Evolutionary conservation across 2,329 filamentous ascomycete species (phyloP).

Genomic region (Fusarium nisikadoi): DNA sequence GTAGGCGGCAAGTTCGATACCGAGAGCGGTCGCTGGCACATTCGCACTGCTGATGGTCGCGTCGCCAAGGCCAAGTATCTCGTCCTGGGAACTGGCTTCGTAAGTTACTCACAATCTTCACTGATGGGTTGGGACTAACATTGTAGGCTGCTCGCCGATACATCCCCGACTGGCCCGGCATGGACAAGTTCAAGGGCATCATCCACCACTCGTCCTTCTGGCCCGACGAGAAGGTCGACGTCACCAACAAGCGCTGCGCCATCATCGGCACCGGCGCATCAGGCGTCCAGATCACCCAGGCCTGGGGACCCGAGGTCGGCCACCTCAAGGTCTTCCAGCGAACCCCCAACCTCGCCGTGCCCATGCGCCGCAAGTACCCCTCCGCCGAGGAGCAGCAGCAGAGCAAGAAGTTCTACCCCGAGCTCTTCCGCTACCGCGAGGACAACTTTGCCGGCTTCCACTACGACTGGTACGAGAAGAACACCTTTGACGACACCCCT

Average conservation of each 20-base stretch:
- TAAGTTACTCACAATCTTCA: slow-evolving; percentile 36
- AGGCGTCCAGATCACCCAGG: slow-evolving; percentile 72
- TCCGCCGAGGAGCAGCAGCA: slow-evolving; percentile 52
- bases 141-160: slow-evolving; percentile 61
- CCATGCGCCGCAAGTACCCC: slow-evolving; percentile 65
- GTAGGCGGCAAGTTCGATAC: slow-evolving; percentile 63
- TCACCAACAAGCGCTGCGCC: slow-evolving; percentile 67
- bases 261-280: slow-evolving; percentile 74
- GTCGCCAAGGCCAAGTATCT: slow-evolving; percentile 62
- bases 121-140: not conserved
- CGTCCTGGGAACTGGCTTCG: slow-evolving; percentile 64
- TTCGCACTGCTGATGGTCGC: slow-evolving; percentile 62
- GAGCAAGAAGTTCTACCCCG: slow-evolving; percentile 56
- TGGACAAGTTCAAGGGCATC: slow-evolving; percentile 68
- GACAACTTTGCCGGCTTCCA: slow-evolving; percentile 68
- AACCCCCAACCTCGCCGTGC: slow-evolving; percentile 72
- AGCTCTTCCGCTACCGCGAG: slow-evolving; percentile 64
- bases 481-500: slow-evolving; percentile 64
- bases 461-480: slow-evolving; percentile 65
- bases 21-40: slow-evolving; percentile 57
- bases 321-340: slow-evolving; percentile 71
- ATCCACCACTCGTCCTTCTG: slow-evolving; percentile 71
- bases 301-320: slow-evolving; percentile 63
- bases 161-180: slow-evolving; percentile 68
- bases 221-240: slow-evolving; percentile 66